Base-by-base conservation (phyloP, 768 basidiomycete genomes). In the Tylopilus felleus region DNA sequence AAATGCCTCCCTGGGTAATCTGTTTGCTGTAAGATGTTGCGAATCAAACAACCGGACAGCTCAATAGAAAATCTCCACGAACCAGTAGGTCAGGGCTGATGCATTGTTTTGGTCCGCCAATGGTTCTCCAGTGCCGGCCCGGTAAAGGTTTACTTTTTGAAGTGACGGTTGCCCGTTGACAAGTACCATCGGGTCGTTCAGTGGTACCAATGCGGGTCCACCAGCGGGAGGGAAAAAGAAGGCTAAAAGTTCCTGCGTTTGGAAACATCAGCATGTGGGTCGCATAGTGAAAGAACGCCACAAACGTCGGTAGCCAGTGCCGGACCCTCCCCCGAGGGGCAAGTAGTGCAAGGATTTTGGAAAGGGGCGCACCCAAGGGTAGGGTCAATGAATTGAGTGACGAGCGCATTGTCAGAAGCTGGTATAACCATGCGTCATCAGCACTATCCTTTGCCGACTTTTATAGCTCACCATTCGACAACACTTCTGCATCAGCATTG, bases 391-490 rank as follows among this genome's bases (percentile, higher is more conserved):
- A 57, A 66, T n/a, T 58, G 14, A n/a, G 57, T 66, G 8, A 66
- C 28, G 17, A 66, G 64, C 7, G 57, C 55, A 41, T 66, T 68
- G 42, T 66, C 66, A 19, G 65, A 66, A 41, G 64, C 65, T 66
- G 22, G 42, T 23, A 44, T 14, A 36, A 17, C 3, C 23, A n/a
- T 43, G 2, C 5, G 10, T 41, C 41, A 49, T 54, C n/a, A n/a
- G 33, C n/a, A 22, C 3, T 12, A 25, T 46, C 16, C 13, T 41
- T 21, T 7, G 4, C 28, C 4, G 4, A 14, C 10, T 13, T 14
- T 14, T 27, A 45, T 5, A 28, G 8, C 64, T 40, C 46, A 66
- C 65, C 59, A 31, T 66, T 66, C 12, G 64, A 59, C 31, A 68
- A 48, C 28, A 59, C 66, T 27, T 52, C 41, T 14, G 65, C 64